Evolutionary conservation across 495 filamentous ascomycete species (phyloP).

Genomic region (Penicillium parvum): DNA sequence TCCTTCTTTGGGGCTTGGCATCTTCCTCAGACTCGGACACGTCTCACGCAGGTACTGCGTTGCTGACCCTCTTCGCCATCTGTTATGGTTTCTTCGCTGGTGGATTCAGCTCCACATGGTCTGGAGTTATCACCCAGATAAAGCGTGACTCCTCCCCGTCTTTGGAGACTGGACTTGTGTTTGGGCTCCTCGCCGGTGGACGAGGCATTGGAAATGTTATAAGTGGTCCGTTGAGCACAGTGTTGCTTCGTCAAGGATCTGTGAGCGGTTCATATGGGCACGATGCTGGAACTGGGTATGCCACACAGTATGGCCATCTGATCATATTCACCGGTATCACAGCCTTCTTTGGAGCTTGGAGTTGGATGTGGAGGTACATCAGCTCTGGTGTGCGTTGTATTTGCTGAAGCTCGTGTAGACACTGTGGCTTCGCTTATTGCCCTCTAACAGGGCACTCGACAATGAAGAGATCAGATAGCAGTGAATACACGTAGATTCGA

Average conservation of each 20-base stretch:
- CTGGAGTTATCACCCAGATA: slow-evolving; percentile 57
- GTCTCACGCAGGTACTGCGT: slow-evolving; percentile 41
- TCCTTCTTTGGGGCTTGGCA: slow-evolving; percentile 64
- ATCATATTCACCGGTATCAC: slow-evolving; percentile 47
- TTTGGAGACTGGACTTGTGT: slow-evolving; percentile 55
- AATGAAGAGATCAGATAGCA: too few relatives aligned
- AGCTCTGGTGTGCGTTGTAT: slow-evolving; percentile 10
- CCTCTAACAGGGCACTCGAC: too few relatives aligned
- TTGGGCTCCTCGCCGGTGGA: slow-evolving; percentile 58
- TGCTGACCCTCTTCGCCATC: slow-evolving; percentile 62
- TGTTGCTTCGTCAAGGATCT: slow-evolving; percentile 39
- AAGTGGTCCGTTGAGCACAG: slow-evolving; percentile 57
- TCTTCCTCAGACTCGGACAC: slow-evolving; percentile 16
- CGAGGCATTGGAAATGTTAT: slow-evolving; percentile 63
- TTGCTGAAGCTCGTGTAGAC: too few relatives aligned
- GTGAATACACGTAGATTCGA: too few relatives aligned
- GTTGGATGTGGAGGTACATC: slow-evolving; percentile 32
- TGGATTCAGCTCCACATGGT: slow-evolving; percentile 57
- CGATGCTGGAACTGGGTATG: slow-evolving; percentile 28
- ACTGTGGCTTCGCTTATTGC: too few relatives aligned
- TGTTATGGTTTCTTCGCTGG: slow-evolving; percentile 69
- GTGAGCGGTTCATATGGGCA: slow-evolving; percentile 11
- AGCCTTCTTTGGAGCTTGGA: slow-evolving; percentile 33
- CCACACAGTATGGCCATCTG: slow-evolving; percentile 37
- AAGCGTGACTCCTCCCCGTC: slow-evolving; percentile 37